Evolutionary conservation across 345 rosid genomes (phyloP), one percentile per base, ranked within the genome.

Genomic region (Theobroma cacao): DNA sequence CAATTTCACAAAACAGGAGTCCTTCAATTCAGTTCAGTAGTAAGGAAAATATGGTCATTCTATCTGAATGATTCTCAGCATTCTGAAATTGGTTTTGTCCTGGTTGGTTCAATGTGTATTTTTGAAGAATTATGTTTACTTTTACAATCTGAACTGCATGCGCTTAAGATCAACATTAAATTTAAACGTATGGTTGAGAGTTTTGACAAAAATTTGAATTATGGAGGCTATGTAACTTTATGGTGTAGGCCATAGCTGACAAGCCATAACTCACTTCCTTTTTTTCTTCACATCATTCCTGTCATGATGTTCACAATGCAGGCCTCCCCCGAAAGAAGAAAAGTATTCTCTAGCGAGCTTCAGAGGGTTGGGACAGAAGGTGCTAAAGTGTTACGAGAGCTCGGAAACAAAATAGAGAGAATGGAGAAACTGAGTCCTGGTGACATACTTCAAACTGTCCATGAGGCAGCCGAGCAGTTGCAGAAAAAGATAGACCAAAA

Each of bases 391-490:
- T 63, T 94, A 2, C 90, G 88, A 34, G 90, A 84, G 80, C 86
- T 94, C 10, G 98, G 95, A 10, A 89, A 75, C 64, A 93, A 90
- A 74, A 84, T 94, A 7, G 88, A 89, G 82, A 93, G 69, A 31
- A 89, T 90, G 97, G 98, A 94, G 79, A 94, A 85, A 85, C 65
- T 94, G 66, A 88, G 89, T 70, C 76, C 86, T 0, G 84, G 34
- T 24, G 90, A 89, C 81, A 84, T 90, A 68, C 98, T 93, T 24
- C 17, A 72, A 60, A 85, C 87, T 78, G 87, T 89, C 36, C 94
- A 89, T 2, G 89, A 90, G 76, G 98, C 97, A 75, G 97, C 95
- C 0, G 98, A 90, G 65, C 87, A 88, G 38, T 74, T 94, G 80
- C 97, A 90, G 40, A 79, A 76, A 79, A 93, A 90, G 82, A 86